Percentiles rank a stretch among this genome's conserved stretches.
Evolutionary conservation across 2,329 filamentous ascomycete species (phyloP).

Genomic region (Epichloe uncinata): DNA sequence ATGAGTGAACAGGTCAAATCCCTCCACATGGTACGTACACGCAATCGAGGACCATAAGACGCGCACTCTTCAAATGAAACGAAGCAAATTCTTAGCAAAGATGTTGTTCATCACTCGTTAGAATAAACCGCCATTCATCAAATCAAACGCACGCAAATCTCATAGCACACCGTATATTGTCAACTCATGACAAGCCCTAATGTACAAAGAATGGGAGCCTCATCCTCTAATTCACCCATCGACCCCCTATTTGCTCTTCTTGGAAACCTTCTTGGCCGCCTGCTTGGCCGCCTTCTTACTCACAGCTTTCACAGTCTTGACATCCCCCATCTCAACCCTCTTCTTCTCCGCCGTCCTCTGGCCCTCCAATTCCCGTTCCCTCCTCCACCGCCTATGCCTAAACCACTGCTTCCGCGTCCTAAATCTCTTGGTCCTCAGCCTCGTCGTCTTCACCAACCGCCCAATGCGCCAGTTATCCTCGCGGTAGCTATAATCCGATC

Average conservation of each 20-base stretch:
- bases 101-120: too few relatives aligned
- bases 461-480: conserved; percentile 49
- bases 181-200: too few relatives aligned
- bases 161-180: too few relatives aligned
- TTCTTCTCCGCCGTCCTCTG: conserved; percentile 25
- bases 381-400: conserved; percentile 28
- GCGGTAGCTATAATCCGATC: conserved; percentile 42
- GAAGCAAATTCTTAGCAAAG: too few relatives aligned
- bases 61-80: too few relatives aligned
- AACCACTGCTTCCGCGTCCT: conserved; percentile 37
- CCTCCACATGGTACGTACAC: too few relatives aligned
- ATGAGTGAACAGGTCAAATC: too few relatives aligned
- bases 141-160: too few relatives aligned
- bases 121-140: too few relatives aligned
- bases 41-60: too few relatives aligned
- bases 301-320: conserved; percentile 17
- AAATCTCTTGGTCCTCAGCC: conserved; percentile 35
- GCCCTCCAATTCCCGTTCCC: conserved; percentile 28
- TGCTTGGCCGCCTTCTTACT: conserved; percentile 24
- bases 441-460: conserved; percentile 37
- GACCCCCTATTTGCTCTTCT: conserved; percentile 18
- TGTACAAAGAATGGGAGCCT: not conserved
- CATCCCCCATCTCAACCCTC: conserved; percentile 20
- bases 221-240: not conserved
- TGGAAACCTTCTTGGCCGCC: conserved; percentile 22